phyloP scores from a whole-genome alignment of 164 flowering plant species.

The Magnolia sinica region DNA sequence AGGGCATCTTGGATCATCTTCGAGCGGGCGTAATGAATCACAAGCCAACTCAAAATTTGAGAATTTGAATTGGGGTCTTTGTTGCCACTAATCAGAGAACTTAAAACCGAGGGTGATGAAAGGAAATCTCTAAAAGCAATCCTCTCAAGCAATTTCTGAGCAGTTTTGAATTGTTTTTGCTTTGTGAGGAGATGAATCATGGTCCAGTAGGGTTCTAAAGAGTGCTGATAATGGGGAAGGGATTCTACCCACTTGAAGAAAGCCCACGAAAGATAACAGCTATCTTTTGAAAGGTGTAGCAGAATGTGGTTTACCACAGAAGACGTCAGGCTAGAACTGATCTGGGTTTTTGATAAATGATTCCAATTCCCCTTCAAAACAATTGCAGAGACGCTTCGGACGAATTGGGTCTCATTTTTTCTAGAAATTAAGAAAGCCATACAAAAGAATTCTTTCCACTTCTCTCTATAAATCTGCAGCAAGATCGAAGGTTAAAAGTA shows the following conservation, averaged over 20 bases:
- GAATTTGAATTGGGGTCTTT: constrained; percentile 53
- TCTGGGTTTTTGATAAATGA: constrained; percentile 34
- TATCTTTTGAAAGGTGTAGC: constrained; percentile 27
- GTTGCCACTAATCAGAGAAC: constrained; percentile 34
- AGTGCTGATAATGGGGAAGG: constrained; percentile 52
- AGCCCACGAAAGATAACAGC: constrained; percentile 40
- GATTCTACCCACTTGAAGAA: constrained; percentile 71
- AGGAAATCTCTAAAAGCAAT: constrained; percentile 56
- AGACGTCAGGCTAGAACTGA: constrained; percentile 38
- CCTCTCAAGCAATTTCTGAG: constrained; percentile 58
- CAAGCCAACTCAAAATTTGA: constrained; percentile 81
- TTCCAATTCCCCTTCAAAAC: constrained; percentile 62
- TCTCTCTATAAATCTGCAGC: no score
- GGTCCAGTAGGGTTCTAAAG: constrained; percentile 64
- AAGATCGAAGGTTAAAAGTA: no score
- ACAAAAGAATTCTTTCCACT: background rate
- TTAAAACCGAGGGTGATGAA: constrained; percentile 67
- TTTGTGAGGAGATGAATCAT: constrained; percentile 65
- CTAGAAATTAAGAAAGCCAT: constrained; percentile 17
- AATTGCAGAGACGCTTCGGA: constrained; percentile 36
- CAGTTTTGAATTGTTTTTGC: constrained; percentile 48
- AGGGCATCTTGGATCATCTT: constrained; percentile 69
- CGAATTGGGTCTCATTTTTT: constrained; percentile 25
- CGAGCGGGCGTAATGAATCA: constrained; percentile 58
- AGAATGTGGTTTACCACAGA: constrained; percentile 38